A percentile compares a stretch with the other conserved stretches of the same genome.
Conservation (phyloP, 305 asterid genomes). For the Fraxinus sp. region DNA sequence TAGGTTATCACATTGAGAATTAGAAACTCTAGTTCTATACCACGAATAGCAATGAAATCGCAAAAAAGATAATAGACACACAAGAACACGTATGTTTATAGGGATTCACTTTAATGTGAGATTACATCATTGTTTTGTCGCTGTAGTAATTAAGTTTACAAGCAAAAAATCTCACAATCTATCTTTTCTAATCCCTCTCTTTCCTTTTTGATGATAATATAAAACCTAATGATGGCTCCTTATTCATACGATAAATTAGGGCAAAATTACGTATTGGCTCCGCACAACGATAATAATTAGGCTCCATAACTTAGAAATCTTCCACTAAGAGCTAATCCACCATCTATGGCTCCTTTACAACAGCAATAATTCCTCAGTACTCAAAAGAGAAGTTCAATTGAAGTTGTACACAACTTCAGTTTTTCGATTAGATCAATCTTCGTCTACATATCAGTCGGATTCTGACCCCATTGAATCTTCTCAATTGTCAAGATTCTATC, state of each 20-base stretch:
- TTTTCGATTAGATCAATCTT: neutral
- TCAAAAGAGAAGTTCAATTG: neutral
- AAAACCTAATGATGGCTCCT: neutral
- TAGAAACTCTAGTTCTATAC: neutral
- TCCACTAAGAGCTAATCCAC: neutral
- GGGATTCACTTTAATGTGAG: neutral
- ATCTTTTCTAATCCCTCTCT: neutral
- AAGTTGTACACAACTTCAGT: no score
- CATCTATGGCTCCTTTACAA: neutral
- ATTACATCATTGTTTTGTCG: no score
- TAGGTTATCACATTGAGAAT: neutral
- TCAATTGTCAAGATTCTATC: neutral
- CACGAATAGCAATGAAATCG: neutral
- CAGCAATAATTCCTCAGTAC: neutral
- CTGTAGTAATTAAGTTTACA: no score
- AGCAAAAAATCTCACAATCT: neutral
- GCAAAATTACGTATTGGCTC: neutral
- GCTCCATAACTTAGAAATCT: neutral
- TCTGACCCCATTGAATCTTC: neutral
- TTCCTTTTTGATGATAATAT: neutral
- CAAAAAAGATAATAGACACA: neutral
- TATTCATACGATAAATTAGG: neutral
- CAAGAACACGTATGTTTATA: neutral
- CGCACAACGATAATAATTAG: neutral
- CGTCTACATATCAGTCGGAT: no score